Percentiles rank a stretch among this genome's conserved stretches.
These are phyloP conservation scores for thale cress (Arabidopsis thaliana) DNA, from an alignment of 345 rosid species.

Conservation along the genomic window TAIR10.1 NC_003076.8:23254001-23254500, in stretches of 20 bases:
- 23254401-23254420: background rate
- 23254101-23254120: slow-evolving; percentile 98
- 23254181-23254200: background rate
- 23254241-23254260: slow-evolving; percentile 72
- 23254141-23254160: background rate
- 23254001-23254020: slow-evolving; percentile 79
- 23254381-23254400: background rate
- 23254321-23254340: slow-evolving; percentile 80
- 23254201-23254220: slow-evolving; percentile 59
- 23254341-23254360: background rate
- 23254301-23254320: slow-evolving; percentile 99
- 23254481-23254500: background rate
- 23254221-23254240: slow-evolving; percentile 45
- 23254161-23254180: background rate
- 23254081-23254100: slow-evolving; percentile 97
- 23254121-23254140: slow-evolving; percentile 61
- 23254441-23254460: slow-evolving; percentile 93
- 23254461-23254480: slow-evolving; percentile 99
- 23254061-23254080: slow-evolving; percentile 87
- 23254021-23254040: slow-evolving; percentile 93
- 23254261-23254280: slow-evolving; percentile 97
- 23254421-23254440: slow-evolving; percentile 91
- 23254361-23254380: background rate
- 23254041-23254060: slow-evolving; percentile 91
- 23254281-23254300: slow-evolving; percentile 96